These are phyloP conservation scores for Prunus mume DNA, from an alignment of 306 rosid species.

Conservation along the genomic window DNA sequence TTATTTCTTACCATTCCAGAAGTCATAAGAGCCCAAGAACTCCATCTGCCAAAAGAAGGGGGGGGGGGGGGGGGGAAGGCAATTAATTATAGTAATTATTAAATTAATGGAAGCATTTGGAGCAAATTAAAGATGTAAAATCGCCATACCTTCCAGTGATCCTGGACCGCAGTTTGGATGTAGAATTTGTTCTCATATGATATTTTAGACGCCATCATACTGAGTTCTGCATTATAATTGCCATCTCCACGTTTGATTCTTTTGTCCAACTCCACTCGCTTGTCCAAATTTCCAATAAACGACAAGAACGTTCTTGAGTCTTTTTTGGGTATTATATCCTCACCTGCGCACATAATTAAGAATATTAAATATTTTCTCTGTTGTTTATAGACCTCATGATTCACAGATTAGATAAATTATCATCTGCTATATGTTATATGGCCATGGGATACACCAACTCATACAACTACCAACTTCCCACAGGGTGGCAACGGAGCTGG, in stretches of 20 bases:
- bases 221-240: slow-evolving; percentile 40
- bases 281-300: slow-evolving; percentile 52
- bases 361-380: neutral
- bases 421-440: neutral
- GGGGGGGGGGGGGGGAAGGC: neutral
- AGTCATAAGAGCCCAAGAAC: slow-evolving; percentile 55
- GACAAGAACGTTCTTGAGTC: slow-evolving; percentile 39
- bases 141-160: slow-evolving; percentile 23
- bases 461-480: neutral
- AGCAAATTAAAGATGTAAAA: neutral
- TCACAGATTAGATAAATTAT: no score
- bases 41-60: slow-evolving; percentile 50
- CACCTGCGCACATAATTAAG: slow-evolving; percentile 28
- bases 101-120: neutral
- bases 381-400: neutral
- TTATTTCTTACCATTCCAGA: slow-evolving; percentile 65
- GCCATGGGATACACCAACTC: neutral
- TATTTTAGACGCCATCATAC: slow-evolving; percentile 71
- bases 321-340: slow-evolving; percentile 31
- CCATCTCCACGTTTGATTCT: slow-evolving; percentile 40
- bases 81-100: neutral
- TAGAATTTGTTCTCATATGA: slow-evolving; percentile 55
- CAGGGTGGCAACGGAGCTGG: neutral
- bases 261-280: slow-evolving; percentile 36
- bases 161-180: slow-evolving; percentile 27